phyloP scores from a whole-genome alignment of 2,329 filamentous ascomycete genomes.

The Rhynchosporium agropyri region DNA sequence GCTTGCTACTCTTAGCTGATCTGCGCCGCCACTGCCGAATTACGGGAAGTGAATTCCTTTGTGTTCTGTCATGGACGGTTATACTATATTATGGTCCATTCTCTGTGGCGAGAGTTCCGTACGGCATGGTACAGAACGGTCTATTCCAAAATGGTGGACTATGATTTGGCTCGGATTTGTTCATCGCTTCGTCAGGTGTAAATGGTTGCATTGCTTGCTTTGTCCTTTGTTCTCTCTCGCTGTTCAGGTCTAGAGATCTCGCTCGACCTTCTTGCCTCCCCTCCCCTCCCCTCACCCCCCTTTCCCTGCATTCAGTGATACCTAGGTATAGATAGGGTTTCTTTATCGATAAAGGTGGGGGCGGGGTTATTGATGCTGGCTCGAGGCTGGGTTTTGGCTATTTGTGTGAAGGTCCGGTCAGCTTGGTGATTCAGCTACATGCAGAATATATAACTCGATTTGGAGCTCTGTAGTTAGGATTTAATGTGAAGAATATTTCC shows the following conservation, averaged over 20 bases:
- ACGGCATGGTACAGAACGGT: too few relatives aligned
- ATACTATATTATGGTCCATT: too few relatives aligned
- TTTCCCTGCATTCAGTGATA: neutral
- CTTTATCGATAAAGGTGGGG: slow-evolving; percentile 7
- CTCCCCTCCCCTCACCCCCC: neutral
- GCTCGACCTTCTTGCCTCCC: neutral
- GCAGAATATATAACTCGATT: neutral
- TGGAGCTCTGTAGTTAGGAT: neutral
- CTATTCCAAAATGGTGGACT: too few relatives aligned
- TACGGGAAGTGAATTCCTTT: neutral
- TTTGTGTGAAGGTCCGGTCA: neutral
- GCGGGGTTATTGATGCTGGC: neutral
- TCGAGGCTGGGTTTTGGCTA: neutral
- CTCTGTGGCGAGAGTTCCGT: too few relatives aligned
- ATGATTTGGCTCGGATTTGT: too few relatives aligned
- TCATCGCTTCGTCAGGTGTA: too few relatives aligned
- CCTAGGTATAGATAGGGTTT: slow-evolving; percentile 1
- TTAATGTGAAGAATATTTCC: neutral
- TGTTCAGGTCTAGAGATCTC: too few relatives aligned
- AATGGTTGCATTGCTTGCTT: neutral
- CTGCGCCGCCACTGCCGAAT: neutral
- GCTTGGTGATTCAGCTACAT: slow-evolving; percentile 10
- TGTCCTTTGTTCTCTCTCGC: neutral
- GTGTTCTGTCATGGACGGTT: neutral
- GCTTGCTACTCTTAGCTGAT: neutral